Percentiles rank a stretch among this genome's conserved stretches.
phyloP scores from a whole-genome alignment of 345 rosid genomes.

The Aquilaria yunnanensis region DNA sequence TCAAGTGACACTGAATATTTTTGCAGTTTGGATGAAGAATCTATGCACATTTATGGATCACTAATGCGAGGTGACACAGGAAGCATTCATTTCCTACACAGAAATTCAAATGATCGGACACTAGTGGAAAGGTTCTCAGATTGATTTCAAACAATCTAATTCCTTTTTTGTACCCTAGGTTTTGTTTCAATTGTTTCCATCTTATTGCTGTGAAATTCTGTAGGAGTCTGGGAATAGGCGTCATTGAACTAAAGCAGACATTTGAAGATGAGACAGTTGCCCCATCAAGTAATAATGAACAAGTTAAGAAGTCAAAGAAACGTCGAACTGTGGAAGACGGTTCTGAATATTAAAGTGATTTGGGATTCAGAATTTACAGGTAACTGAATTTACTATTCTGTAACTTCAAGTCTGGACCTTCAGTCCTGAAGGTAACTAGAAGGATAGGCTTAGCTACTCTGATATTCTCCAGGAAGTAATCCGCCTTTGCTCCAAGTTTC shows the following conservation, averaged over 20 bases:
- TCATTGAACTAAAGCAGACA: slow-evolving; percentile 12
- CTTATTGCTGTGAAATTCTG: neutral
- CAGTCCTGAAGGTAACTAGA: too few relatives aligned
- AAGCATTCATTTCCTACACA: slow-evolving; percentile 54
- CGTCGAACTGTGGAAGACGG: slow-evolving; percentile 16
- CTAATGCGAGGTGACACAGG: slow-evolving; percentile 51
- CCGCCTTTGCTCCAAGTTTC: too few relatives aligned
- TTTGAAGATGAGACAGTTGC: slow-evolving; percentile 6
- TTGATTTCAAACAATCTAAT: slow-evolving; percentile 1
- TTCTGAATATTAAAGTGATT: neutral
- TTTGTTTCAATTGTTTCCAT: neutral
- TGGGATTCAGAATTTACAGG: too few relatives aligned
- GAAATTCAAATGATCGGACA: slow-evolving; percentile 24
- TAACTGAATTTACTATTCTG: too few relatives aligned
- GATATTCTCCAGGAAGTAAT: too few relatives aligned
- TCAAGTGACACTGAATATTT: slow-evolving; percentile 4
- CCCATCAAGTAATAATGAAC: slow-evolving; percentile 9
- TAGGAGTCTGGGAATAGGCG: slow-evolving; percentile 29
- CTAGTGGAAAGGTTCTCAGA: slow-evolving; percentile 25
- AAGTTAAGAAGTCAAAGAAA: slow-evolving; percentile 32
- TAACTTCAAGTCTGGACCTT: too few relatives aligned
- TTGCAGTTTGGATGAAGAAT: slow-evolving; percentile 77
- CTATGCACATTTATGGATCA: slow-evolving; percentile 65
- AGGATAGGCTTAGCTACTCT: too few relatives aligned
- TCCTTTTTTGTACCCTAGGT: neutral